A percentile compares a stretch with the other conserved stretches of the same genome.
These are phyloP conservation scores for Vicia villosa DNA, from an alignment of 306 rosid species.

Conservation along the genomic window DNA sequence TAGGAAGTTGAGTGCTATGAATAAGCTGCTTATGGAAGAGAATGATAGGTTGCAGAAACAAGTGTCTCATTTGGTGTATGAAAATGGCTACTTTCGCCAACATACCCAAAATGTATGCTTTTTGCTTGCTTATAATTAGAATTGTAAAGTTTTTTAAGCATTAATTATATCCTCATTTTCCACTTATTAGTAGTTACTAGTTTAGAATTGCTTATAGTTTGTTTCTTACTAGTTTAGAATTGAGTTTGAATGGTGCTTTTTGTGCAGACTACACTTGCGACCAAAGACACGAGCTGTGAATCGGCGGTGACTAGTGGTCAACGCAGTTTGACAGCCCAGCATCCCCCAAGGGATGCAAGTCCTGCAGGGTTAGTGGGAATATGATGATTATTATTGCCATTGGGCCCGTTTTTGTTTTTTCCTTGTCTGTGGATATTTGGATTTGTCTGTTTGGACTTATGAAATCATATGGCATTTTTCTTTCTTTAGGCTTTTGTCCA, in stretches of 20 bases:
- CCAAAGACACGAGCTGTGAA: slow-evolving; percentile 94
- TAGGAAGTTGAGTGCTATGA: slow-evolving; percentile 94
- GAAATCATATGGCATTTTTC: slow-evolving; percentile 33
- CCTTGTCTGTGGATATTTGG: slow-evolving; percentile 41
- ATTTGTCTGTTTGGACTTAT: slow-evolving; percentile 48
- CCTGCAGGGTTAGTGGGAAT: slow-evolving; percentile 99
- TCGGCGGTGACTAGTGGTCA: slow-evolving; percentile 96
- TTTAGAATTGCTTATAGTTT: not conserved
- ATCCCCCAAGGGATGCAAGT: slow-evolving; percentile 99
- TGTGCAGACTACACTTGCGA: slow-evolving; percentile 74
- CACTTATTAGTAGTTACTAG: not conserved
- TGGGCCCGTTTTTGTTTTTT: slow-evolving; percentile 56
- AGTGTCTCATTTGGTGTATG: slow-evolving; percentile 92
- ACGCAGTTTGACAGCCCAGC: slow-evolving; percentile 88
- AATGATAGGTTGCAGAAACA: slow-evolving; percentile 99
- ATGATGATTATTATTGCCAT: slow-evolving; percentile 45
- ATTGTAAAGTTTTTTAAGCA: not conserved
- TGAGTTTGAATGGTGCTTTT: slow-evolving; percentile 32
- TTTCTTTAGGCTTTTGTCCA: slow-evolving; percentile 88
- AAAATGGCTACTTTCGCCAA: slow-evolving; percentile 96
- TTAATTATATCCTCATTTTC: not conserved
- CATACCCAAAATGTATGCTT: slow-evolving; percentile 72
- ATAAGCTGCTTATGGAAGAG: slow-evolving; percentile 96
- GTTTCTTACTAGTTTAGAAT: not conserved
- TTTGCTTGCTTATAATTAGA: not conserved